These are phyloP conservation scores for Aspergillus pseudoterreus DNA, from an alignment of 2,329 filamentous ascomycete species.

Conservation along the genomic window DNA sequence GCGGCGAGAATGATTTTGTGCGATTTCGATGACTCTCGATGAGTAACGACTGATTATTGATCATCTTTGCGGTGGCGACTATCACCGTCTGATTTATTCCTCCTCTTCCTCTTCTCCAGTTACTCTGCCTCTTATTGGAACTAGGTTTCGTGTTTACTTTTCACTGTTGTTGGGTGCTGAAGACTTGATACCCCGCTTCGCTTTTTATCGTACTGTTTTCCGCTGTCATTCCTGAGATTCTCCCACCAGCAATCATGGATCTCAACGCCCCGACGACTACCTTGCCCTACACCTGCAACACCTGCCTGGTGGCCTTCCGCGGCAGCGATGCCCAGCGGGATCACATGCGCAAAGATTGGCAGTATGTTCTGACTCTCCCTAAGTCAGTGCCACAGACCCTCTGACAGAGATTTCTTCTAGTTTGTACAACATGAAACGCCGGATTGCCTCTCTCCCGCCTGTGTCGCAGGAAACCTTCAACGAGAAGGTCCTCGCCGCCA, in stretches of 20 bases:
- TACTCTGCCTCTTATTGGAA: background rate
- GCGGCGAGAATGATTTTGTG: conserved; percentile 11
- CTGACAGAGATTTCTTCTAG: conserved; percentile 42
- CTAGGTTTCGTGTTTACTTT: background rate
- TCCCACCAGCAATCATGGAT: background rate
- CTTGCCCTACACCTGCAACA: conserved; percentile 97
- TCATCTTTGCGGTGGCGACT: conserved; percentile 6
- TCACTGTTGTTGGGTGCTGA: background rate
- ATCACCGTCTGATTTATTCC: background rate
- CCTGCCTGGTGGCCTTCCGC: conserved; percentile 93
- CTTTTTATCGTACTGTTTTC: background rate
- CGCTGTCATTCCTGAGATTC: background rate
- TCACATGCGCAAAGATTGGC: conserved; percentile 99
- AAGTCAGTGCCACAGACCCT: background rate
- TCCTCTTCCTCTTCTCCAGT: background rate
- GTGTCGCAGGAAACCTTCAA: conserved; percentile 90
- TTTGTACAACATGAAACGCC: conserved; percentile 93
- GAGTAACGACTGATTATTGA: conserved; percentile 12
- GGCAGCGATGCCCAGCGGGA: conserved; percentile 87
- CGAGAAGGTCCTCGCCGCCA: conserved; percentile 90
- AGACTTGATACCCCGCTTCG: background rate
- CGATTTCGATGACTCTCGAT: conserved; percentile 6
- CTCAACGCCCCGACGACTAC: conserved; percentile 1
- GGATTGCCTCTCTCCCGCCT: conserved; percentile 83
- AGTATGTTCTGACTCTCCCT: conserved; percentile 58